A percentile compares a stretch with the other conserved stretches of the same genome.
These are phyloP conservation scores for Leccinum olivaceopallidum DNA, from an alignment of 768 basidiomycete species.

Conservation along the genomic window DNA sequence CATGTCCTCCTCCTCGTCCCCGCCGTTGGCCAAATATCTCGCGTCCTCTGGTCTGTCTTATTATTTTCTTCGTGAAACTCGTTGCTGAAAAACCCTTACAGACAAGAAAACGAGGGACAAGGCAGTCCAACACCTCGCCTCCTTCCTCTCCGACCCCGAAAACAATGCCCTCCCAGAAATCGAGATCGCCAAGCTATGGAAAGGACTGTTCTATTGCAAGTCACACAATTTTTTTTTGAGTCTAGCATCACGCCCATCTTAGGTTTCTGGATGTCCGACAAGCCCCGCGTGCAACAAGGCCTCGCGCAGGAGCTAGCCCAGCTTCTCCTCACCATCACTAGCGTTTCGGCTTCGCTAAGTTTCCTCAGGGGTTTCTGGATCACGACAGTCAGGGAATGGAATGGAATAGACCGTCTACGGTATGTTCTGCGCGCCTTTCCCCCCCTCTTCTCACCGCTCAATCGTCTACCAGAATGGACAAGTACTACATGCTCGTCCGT, in stretches of 20 bases:
- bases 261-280: constrained; percentile 99
- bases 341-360: constrained; percentile 56
- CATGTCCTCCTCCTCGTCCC: constrained; percentile 36
- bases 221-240: constrained; percentile 1
- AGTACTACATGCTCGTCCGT: constrained; percentile 94
- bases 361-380: constrained; percentile 94
- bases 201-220: constrained; percentile 95
- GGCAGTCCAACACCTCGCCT: constrained; percentile 76
- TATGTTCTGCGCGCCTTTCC: constrained; percentile 35
- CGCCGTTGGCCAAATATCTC: constrained; percentile 87
- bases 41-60: constrained; percentile 78
- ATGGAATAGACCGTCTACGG: constrained; percentile 88
- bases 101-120: constrained; percentile 93
- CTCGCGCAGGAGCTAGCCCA: constrained; percentile 86
- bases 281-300: constrained; percentile 92
- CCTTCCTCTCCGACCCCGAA: constrained; percentile 71
- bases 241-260: neutral
- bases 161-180: constrained; percentile 59
- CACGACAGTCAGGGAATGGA: constrained; percentile 90
- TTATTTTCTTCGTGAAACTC: neutral
- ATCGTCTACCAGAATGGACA: constrained; percentile 73
- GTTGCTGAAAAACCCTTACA: constrained; percentile 28
- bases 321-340: constrained; percentile 68
- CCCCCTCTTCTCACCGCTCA: constrained; percentile 3
- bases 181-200: constrained; percentile 95